phyloP scores from a whole-genome alignment of 768 basidiomycete species.

The Suillus brevipes region DNA sequence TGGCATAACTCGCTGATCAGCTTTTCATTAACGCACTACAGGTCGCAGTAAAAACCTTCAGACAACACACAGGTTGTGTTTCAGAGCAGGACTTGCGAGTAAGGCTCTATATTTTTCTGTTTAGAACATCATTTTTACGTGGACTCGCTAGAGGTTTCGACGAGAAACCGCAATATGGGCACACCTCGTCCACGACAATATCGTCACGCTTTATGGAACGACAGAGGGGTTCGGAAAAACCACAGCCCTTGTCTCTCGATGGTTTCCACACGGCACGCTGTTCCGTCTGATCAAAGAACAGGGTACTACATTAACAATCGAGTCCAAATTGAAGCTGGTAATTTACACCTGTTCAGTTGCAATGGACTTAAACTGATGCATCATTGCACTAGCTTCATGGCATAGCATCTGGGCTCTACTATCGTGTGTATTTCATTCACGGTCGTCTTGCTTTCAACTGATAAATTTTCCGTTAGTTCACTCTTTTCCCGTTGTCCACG shows the following conservation, averaged over 20 bases:
- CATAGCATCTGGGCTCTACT: constrained; percentile 14
- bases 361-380: no score
- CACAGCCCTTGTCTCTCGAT: constrained; percentile 20
- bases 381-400: not conserved
- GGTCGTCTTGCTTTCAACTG: not conserved
- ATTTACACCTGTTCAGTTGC: not conserved
- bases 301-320: constrained; percentile 6
- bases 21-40: not conserved
- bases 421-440: not conserved
- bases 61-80: no score
- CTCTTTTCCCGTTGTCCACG: constrained; percentile 16
- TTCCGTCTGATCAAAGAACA: constrained; percentile 6
- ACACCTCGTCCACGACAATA: constrained; percentile 17
- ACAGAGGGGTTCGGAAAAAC: constrained; percentile 15
- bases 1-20: not conserved
- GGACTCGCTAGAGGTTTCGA: constrained; percentile 13
- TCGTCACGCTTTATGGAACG: constrained; percentile 18
- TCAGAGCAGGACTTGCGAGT: not conserved
- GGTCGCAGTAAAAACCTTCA: constrained; percentile 6
- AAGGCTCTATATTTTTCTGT: not conserved
- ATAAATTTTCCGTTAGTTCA: constrained; percentile 15
- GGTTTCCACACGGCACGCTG: constrained; percentile 11
- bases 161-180: constrained; percentile 22
- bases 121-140: not conserved
- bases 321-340: constrained; percentile 18